A percentile compares a stretch with the other conserved stretches of the same genome.
phyloP scores from a whole-genome alignment of 768 basidiomycete genomes.

The Boletus subparvulus region DNA sequence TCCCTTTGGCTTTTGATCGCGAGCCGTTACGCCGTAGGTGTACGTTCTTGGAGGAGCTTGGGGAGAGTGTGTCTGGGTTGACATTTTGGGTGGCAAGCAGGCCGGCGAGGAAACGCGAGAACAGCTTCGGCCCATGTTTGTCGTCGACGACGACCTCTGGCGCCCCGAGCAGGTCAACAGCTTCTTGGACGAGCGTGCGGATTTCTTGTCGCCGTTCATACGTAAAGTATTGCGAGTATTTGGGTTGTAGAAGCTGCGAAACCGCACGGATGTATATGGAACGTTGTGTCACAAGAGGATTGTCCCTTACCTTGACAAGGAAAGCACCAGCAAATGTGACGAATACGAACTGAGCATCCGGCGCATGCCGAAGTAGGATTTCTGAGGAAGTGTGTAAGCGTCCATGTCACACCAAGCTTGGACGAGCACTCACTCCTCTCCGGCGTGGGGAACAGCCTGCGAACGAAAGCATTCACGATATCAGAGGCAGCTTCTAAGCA shows the following conservation, averaged over 20 bases:
- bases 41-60: constrained; percentile 20
- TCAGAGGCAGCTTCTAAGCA: constrained; percentile 67
- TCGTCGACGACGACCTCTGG: constrained; percentile 77
- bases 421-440: constrained; percentile 47
- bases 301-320: constrained; percentile 62
- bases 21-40: constrained; percentile 20
- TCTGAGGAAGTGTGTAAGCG: constrained; percentile 33
- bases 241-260: constrained; percentile 72
- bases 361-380: constrained; percentile 65
- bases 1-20: constrained; percentile 19
- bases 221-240: constrained; percentile 61
- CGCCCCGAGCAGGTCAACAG: constrained; percentile 65
- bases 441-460: constrained; percentile 51
- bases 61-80: constrained; percentile 13
- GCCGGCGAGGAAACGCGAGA: constrained; percentile 74
- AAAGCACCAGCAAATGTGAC: constrained; percentile 81
- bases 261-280: not conserved
- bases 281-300: not conserved
- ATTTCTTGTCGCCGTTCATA: constrained; percentile 61
- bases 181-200: constrained; percentile 58
- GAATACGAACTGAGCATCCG: constrained; percentile 78
- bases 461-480: constrained; percentile 59
- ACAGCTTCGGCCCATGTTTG: constrained; percentile 76
- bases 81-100: constrained; percentile 62
- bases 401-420: not conserved